phyloP scores from a whole-genome alignment of 306 rosid species.

The Pterocarpus macrocarpus region DNA sequence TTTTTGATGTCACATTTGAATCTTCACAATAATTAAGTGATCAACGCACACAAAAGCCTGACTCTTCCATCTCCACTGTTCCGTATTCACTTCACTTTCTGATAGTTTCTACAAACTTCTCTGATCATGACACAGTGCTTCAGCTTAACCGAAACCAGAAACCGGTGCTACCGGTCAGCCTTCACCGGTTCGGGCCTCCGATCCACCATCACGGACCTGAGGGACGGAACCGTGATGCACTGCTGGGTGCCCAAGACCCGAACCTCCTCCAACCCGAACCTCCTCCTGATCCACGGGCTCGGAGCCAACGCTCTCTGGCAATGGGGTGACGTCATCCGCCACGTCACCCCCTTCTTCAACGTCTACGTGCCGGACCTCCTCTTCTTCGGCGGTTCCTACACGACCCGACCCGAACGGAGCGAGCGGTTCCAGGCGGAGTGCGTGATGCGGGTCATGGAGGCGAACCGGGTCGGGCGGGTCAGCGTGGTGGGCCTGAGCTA shows the following conservation, averaged over 20 bases:
- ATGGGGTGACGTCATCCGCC: slow-evolving; percentile 69
- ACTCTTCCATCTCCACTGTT: not conserved
- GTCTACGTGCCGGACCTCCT: slow-evolving; percentile 87
- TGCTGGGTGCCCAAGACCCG: slow-evolving; percentile 83
- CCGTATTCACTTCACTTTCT: too few species aligned
- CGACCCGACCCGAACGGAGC: slow-evolving; percentile 67
- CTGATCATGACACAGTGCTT: slow-evolving; percentile 56
- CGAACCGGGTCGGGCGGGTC: slow-evolving; percentile 57
- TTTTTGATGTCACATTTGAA: not conserved
- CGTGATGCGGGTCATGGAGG: slow-evolving; percentile 75
- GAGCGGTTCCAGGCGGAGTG: slow-evolving; percentile 87
- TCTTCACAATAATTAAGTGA: not conserved
- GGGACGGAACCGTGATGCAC: slow-evolving; percentile 77
- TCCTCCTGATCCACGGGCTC: slow-evolving; percentile 83
- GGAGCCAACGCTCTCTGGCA: slow-evolving; percentile 91
- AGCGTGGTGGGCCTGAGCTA: slow-evolving; percentile 83
- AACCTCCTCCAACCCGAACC: slow-evolving; percentile 62
- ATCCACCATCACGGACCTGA: slow-evolving; percentile 62
- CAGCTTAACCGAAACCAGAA: slow-evolving; percentile 69
- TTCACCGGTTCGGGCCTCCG: slow-evolving; percentile 77
- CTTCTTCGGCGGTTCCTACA: slow-evolving; percentile 79
- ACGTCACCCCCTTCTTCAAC: slow-evolving; percentile 63
- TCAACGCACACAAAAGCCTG: not conserved
- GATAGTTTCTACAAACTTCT: slow-evolving; percentile 11
- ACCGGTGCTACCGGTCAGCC: slow-evolving; percentile 58